Percentiles rank a stretch among this genome's conserved stretches.
These are phyloP conservation scores for Sarocladium oryzae DNA, from an alignment of 2,329 filamentous ascomycete genomes.

Conservation along the genomic window DNA sequence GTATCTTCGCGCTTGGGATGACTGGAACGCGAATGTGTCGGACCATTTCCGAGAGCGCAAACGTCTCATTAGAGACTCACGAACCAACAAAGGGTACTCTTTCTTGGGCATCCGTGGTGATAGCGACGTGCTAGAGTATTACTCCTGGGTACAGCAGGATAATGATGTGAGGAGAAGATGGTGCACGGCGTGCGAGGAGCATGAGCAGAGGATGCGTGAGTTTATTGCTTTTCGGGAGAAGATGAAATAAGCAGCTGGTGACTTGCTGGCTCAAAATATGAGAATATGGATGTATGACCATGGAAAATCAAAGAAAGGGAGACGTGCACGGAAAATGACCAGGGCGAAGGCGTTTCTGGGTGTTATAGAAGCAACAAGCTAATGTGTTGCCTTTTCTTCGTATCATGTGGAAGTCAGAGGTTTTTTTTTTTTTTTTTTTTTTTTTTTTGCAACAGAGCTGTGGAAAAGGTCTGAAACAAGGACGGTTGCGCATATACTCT, in stretches of 20 bases:
- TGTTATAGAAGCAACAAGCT: neutral
- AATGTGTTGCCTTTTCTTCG: neutral
- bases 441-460: no score
- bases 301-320: neutral
- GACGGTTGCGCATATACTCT: no score
- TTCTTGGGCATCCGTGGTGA: slow-evolving; percentile 40
- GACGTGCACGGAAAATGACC: neutral
- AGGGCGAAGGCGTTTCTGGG: neutral
- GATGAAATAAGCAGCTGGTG: slow-evolving; percentile 27
- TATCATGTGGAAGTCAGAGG: no score
- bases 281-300: neutral
- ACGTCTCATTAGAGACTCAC: slow-evolving; percentile 30
- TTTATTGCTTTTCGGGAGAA: slow-evolving; percentile 44
- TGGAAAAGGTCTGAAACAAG: no score
- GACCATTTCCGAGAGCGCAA: slow-evolving; percentile 50
- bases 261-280: neutral
- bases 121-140: slow-evolving; percentile 49
- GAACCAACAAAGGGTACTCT: slow-evolving; percentile 33
- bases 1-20: slow-evolving; percentile 45
- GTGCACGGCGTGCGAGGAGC: slow-evolving; percentile 51
- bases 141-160: slow-evolving; percentile 57
- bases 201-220: slow-evolving; percentile 51
- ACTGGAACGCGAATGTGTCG: slow-evolving; percentile 46
- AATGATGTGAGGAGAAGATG: slow-evolving; percentile 55
- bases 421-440: no score